Evolutionary conservation across 2,329 filamentous ascomycete species (phyloP), one percentile per base, ranked within the genome.

Genomic region (Simplicillium aogashimaense): DNA sequence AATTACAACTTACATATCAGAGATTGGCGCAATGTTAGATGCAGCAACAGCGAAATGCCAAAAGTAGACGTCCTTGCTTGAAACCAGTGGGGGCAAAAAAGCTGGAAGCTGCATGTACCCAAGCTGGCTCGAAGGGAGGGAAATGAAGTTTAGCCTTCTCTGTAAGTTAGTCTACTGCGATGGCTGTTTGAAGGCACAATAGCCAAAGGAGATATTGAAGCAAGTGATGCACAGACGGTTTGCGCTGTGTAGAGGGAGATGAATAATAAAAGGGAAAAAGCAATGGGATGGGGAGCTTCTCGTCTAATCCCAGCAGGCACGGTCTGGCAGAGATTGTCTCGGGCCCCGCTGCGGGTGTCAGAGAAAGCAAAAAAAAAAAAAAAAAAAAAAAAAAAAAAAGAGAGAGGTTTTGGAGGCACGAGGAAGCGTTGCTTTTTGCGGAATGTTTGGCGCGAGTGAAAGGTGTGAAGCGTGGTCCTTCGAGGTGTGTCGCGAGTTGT

Each of bases 1-100:
- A 44, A 44, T 41, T 41, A 29, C n/a, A 40, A 40, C 42, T 37
- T 18, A 41, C 38, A 39, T 43, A 32, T 14, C 31, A 31, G 40
- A 38, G 35, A 33, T 25, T 35, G 28, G 31, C 13, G 32, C 12
- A 31, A 34, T 33, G 31, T 29, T 33, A 29, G 34, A 36, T 31
- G 16, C 35, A 29, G 2, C 20, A 25, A 13, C 9, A 25, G 20
- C 20, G 5, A 25, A 25, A 25, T 25, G 20, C 20, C 20, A 25
- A 25, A 25, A 25, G 20, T 25, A 25, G 20, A n/a, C 9, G 30
- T 35, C 25, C 31, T 13, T 11, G 41, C 32, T 20, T 31, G 31
- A 25, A 28, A 25, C 28, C 30, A 17, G 42, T 43, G 42, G 42
- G 32, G 42, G 37, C 31, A 17, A 28, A 35, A 38, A 35, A 16